These are phyloP conservation scores for Corylus americana DNA, from an alignment of 306 rosid species.

Conservation along the genomic window DNA sequence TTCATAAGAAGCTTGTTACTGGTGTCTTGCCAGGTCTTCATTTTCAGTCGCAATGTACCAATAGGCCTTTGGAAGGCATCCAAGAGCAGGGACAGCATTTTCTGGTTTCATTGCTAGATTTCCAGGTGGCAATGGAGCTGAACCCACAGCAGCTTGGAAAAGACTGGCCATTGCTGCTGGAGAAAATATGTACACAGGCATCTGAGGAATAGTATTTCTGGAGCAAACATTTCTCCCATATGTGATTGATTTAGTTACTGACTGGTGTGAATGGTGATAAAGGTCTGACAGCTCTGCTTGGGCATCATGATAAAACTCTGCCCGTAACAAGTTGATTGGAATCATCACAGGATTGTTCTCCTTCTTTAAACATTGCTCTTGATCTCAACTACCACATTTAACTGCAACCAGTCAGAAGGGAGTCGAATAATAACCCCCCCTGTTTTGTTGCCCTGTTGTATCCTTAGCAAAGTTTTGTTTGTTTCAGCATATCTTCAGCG, in stretches of 20 bases:
- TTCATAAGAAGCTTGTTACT: slow-evolving; percentile 69
- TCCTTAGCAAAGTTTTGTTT: slow-evolving; percentile 61
- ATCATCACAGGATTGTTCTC: slow-evolving; percentile 36
- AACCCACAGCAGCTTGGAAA: slow-evolving; percentile 92
- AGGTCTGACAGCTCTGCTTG: background rate
- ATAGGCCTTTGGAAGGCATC: slow-evolving; percentile 41
- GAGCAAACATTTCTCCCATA: slow-evolving; percentile 6
- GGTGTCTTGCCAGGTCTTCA: slow-evolving; percentile 82
- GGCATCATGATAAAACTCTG: slow-evolving; percentile 28
- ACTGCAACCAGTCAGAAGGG: slow-evolving; percentile 51
- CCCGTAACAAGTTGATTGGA: slow-evolving; percentile 34
- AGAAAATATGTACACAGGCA: slow-evolving; percentile 79
- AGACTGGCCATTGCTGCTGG: slow-evolving; percentile 93
- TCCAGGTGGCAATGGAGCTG: slow-evolving; percentile 94
- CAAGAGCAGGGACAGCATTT: slow-evolving; percentile 49
- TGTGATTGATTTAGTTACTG: background rate
- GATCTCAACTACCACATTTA: slow-evolving; percentile 27
- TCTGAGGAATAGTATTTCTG: slow-evolving; percentile 60
- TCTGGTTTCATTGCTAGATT: slow-evolving; percentile 72
- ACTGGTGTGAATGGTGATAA: background rate
- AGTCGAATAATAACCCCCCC: slow-evolving; percentile 43
- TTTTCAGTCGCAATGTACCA: slow-evolving; percentile 47
- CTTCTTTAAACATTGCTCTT: background rate
- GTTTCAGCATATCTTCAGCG: slow-evolving; percentile 46
- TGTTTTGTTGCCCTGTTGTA: slow-evolving; percentile 73